A percentile compares a stretch with the other conserved stretches of the same genome.
These are phyloP conservation scores for Laguncularia racemosa DNA, from an alignment of 345 rosid genomes.

Conservation along the genomic window DNA sequence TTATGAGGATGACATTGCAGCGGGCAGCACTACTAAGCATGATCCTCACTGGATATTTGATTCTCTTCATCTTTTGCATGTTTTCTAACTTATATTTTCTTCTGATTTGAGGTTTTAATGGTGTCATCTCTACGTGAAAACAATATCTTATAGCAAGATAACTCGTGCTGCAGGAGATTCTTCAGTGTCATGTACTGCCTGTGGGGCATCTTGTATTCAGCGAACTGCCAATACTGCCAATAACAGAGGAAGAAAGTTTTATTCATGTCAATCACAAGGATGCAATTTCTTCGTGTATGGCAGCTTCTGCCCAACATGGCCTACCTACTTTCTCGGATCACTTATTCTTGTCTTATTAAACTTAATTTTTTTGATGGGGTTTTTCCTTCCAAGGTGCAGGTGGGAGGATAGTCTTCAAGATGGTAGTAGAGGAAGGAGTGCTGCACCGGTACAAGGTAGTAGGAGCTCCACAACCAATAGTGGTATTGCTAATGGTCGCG, in stretches of 20 bases:
- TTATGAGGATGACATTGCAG: too few species aligned
- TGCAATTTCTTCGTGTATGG: slow-evolving; percentile 90
- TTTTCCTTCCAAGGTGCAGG: slow-evolving; percentile 9
- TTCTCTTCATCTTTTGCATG: too few species aligned
- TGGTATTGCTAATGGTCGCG: slow-evolving; percentile 37
- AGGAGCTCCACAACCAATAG: slow-evolving; percentile 3
- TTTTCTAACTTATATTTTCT: too few species aligned
- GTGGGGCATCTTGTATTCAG: slow-evolving; percentile 55
- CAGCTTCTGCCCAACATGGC: background rate
- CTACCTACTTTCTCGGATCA: background rate
- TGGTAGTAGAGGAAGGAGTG: too few species aligned
- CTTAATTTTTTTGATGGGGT: too few species aligned
- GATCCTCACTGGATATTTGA: too few species aligned
- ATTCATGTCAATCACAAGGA: slow-evolving; percentile 62
- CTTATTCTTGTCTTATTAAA: background rate
- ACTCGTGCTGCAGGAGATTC: slow-evolving; percentile 54
- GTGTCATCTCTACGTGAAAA: too few species aligned
- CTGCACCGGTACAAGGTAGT: too few species aligned
- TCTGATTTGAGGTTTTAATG: too few species aligned
- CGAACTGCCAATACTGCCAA: slow-evolving; percentile 84
- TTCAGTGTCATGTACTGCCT: slow-evolving; percentile 52
- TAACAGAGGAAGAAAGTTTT: slow-evolving; percentile 91
- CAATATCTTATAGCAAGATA: background rate
- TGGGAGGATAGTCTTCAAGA: background rate
- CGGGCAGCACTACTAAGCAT: too few species aligned